Percentiles rank a stretch among this genome's conserved stretches.
These are phyloP conservation scores for Rosa hybrid DNA, from an alignment of 331 rosid species.

Conservation along the genomic window DNA sequence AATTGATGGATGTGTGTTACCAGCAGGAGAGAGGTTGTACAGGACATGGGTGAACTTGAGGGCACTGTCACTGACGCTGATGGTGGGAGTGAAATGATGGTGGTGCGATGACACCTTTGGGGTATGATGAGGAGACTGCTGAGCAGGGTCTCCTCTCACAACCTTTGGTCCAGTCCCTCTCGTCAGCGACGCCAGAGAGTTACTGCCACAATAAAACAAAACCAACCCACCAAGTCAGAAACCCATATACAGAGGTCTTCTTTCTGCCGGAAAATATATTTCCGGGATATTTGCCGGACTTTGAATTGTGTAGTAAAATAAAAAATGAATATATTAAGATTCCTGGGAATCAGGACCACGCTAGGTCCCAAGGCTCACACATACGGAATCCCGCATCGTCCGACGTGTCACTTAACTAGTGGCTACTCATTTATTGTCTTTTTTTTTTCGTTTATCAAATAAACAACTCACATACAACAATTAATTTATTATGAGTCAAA, in stretches of 20 bases:
- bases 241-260: no score
- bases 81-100: slow-evolving; percentile 46
- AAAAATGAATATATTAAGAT: neutral
- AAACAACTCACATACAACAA: no score
- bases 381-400: neutral
- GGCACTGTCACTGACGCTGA: slow-evolving; percentile 77
- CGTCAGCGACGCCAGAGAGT: slow-evolving; percentile 81
- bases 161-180: slow-evolving; percentile 84
- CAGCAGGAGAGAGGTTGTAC: slow-evolving; percentile 91
- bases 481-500: no score
- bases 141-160: slow-evolving; percentile 88
- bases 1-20: slow-evolving; percentile 27
- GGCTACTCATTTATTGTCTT: neutral
- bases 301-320: neutral
- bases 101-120: slow-evolving; percentile 37
- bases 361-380: neutral
- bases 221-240: neutral
- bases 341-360: neutral
- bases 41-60: slow-evolving; percentile 89
- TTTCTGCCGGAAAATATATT: neutral
- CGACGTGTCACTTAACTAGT: neutral
- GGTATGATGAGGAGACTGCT: slow-evolving; percentile 21
- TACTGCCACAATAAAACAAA: slow-evolving; percentile 36
- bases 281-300: neutral
- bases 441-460: no score